A percentile compares a stretch with the other conserved stretches of the same genome.
phyloP scores from a whole-genome alignment of 192 early-diverging fungal genomes.

The Chytriomyces hyalinus region DNA sequence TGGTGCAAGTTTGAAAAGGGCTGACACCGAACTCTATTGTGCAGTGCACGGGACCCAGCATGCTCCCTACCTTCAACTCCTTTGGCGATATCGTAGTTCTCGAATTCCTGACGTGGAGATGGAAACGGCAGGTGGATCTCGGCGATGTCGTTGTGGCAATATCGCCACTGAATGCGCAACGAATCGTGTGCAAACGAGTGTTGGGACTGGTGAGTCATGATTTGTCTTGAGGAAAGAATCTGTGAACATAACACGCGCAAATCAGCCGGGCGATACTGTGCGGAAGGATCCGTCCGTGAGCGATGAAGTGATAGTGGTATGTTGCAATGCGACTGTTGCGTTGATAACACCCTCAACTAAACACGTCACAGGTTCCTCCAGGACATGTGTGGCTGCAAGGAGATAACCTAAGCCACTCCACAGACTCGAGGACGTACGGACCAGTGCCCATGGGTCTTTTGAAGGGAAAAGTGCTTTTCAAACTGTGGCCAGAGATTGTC shows the following conservation, averaged over 20 bases:
- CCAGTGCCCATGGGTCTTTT: constrained; percentile 84
- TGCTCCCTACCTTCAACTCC: constrained; percentile 90
- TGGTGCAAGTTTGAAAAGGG: no score
- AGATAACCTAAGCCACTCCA: constrained; percentile 89
- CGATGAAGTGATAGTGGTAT: constrained; percentile 66
- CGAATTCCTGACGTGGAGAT: constrained; percentile 65
- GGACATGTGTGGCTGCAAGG: constrained; percentile 93
- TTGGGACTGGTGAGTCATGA: constrained; percentile 68
- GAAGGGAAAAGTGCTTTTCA: constrained; percentile 74
- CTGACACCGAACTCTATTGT: no score
- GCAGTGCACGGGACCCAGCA: constrained; percentile 83
- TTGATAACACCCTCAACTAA: background rate
- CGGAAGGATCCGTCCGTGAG: constrained; percentile 75
- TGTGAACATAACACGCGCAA: background rate
- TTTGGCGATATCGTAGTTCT: constrained; percentile 76
- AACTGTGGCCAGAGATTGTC: constrained; percentile 35
- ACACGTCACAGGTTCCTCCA: constrained; percentile 65
- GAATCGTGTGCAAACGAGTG: constrained; percentile 80
- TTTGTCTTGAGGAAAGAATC: background rate
- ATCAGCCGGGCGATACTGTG: constrained; percentile 80
- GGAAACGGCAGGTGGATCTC: constrained; percentile 36
- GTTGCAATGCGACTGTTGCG: constrained; percentile 16
- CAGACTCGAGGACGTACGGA: constrained; percentile 87
- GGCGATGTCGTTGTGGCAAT: constrained; percentile 83
- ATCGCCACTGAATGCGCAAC: constrained; percentile 71